These are phyloP conservation scores for Eucalyptus erythrocorys DNA, from an alignment of 345 rosid species.

Conservation along the genomic window DNA sequence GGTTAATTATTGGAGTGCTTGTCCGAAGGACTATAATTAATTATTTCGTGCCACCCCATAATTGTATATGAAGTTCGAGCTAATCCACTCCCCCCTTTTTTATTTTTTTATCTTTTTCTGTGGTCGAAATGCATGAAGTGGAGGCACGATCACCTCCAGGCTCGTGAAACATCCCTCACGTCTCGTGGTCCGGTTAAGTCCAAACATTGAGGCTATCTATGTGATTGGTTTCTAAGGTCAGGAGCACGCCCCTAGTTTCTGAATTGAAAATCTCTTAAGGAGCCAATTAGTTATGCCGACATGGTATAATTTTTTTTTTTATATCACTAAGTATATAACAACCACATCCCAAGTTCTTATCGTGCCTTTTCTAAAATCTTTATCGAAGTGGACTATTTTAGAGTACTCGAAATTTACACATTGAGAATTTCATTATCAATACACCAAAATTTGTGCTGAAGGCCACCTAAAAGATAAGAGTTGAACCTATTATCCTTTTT, in stretches of 20 bases:
- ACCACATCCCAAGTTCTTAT: not conserved
- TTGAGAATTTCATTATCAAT: not conserved
- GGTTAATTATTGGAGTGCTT: not conserved
- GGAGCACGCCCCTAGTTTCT: not conserved
- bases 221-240: too few species aligned
- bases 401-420: not conserved
- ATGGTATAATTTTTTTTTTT: too few species aligned
- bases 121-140: not conserved
- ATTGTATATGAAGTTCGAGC: not conserved
- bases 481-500: not conserved
- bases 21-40: not conserved
- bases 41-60: not conserved
- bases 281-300: accelerated
- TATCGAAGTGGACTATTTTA: not conserved
- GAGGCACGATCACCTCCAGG: not conserved
- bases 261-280: not conserved
- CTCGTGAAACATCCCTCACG: not conserved
- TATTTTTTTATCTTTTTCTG: not conserved
- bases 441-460: not conserved
- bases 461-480: not conserved
- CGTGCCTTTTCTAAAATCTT: accelerated
- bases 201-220: not conserved
- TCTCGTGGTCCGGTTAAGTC: not conserved
- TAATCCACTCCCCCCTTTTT: not conserved
- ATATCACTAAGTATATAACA: too few species aligned